Percentiles rank a stretch among this genome's conserved stretches.
Evolutionary conservation across 495 filamentous ascomycete species (phyloP).

Genomic region (Penicillium chermesinum): DNA sequence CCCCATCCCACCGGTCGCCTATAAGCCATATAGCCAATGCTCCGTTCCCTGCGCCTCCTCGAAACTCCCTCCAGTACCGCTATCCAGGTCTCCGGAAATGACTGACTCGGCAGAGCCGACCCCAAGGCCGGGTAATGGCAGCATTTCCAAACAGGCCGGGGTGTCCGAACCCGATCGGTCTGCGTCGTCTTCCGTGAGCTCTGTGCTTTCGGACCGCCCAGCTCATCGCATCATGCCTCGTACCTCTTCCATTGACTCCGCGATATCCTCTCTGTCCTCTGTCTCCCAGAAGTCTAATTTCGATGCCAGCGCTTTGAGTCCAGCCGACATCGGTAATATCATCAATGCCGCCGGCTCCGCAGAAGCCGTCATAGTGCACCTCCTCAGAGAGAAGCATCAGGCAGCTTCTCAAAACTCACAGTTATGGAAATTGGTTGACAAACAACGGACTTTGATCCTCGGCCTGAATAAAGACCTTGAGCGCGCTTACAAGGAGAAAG

Average conservation of each 20-base stretch:
- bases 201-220: slow-evolving; percentile 30
- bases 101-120: slow-evolving; percentile 15
- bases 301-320: slow-evolving; percentile 45
- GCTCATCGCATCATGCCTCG: slow-evolving; percentile 54
- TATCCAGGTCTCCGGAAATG: slow-evolving; percentile 15
- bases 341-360: slow-evolving; percentile 81
- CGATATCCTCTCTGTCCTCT: slow-evolving; percentile 81
- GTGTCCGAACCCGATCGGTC: slow-evolving; percentile 28
- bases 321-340: slow-evolving; percentile 64
- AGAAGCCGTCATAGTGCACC: slow-evolving; percentile 81
- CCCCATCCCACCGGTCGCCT: slow-evolving; percentile 19
- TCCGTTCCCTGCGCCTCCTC: slow-evolving; percentile 28
- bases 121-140: slow-evolving; percentile 14
- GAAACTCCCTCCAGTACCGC: slow-evolving; percentile 14
- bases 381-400: slow-evolving; percentile 87
- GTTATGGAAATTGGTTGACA: slow-evolving; percentile 92
- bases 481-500: slow-evolving; percentile 87
- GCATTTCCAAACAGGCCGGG: slow-evolving; percentile 22
- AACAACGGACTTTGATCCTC: slow-evolving; percentile 88
- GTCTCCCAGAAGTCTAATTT: slow-evolving; percentile 58
- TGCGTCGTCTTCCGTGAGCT: slow-evolving; percentile 31
- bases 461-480: slow-evolving; percentile 95
- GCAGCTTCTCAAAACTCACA: slow-evolving; percentile 85
- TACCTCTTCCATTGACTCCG: slow-evolving; percentile 92
- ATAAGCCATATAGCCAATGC: slow-evolving; percentile 30